Conservation (phyloP, 2,329 filamentous ascomycete species). For the Pyricularia grisea region DNA sequence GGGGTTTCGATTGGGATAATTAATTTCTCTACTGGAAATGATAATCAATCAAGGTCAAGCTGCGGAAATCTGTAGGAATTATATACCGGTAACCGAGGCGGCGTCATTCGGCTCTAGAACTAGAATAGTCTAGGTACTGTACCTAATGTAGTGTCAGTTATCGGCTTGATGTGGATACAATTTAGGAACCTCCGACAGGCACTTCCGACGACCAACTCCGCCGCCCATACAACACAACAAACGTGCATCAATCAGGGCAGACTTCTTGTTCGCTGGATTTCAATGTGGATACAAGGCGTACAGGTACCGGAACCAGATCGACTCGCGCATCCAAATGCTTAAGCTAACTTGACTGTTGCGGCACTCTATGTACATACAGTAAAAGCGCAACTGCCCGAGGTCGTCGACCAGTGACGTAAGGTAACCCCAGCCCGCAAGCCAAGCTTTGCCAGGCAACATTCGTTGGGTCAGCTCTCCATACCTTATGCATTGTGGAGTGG, state of each 20-base stretch:
- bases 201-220: background rate
- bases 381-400: too few relatives aligned
- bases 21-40: background rate
- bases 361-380: too few relatives aligned
- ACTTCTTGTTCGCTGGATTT: background rate
- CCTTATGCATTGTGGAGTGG: too few relatives aligned
- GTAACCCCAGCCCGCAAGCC: too few relatives aligned
- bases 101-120: background rate
- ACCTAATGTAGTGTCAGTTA: background rate
- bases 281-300: too few relatives aligned
- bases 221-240: background rate
- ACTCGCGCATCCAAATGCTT: background rate
- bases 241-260: background rate
- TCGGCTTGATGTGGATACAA: background rate
- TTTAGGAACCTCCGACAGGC: background rate
- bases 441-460: too few relatives aligned
- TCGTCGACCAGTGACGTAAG: too few relatives aligned
- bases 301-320: too few relatives aligned
- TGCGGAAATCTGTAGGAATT: background rate
- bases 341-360: background rate
- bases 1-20: background rate
- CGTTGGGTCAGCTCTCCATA: too few relatives aligned
- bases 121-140: too few relatives aligned
- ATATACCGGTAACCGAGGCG: background rate
- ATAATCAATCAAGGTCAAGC: background rate